phyloP scores from a whole-genome alignment of 2,329 filamentous ascomycete species.

The Trichoderma aggressivum region DNA sequence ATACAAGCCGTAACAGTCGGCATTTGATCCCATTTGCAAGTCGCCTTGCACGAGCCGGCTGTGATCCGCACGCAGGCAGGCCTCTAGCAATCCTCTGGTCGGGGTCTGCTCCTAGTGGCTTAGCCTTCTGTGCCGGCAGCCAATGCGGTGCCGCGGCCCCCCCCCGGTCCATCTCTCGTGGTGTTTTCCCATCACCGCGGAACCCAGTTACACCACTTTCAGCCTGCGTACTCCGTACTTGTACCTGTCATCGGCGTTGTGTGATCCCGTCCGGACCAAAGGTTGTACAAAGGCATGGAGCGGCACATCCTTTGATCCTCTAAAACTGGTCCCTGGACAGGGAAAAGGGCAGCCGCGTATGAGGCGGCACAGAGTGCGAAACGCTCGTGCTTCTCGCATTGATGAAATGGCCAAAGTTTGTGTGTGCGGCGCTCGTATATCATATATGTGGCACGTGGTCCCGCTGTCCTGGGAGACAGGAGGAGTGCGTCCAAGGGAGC shows the following conservation, averaged over 20 bases:
- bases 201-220: not conserved
- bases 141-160: constrained; percentile 11
- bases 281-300: not conserved
- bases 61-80: constrained; percentile 8
- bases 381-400: not conserved
- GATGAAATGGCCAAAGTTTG: not conserved
- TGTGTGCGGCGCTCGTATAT: not conserved
- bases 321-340: not conserved
- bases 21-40: constrained; percentile 16
- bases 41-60: constrained; percentile 9
- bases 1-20: not conserved
- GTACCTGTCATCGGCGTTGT: constrained; percentile 11
- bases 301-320: not conserved
- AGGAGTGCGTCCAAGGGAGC: not conserved
- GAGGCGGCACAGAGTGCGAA: not conserved
- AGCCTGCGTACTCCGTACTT: not conserved
- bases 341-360: not conserved
- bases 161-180: constrained; percentile 9
- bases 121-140: constrained; percentile 7
- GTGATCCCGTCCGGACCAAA: not conserved
- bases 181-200: constrained; percentile 11
- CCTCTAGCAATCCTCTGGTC: not conserved
- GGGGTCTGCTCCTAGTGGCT: constrained; percentile 14
- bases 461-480: not conserved
- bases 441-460: not conserved